Evolutionary conservation across 2,329 filamentous ascomycete species (phyloP).

Genomic region (Hypoxylon sp.): DNA sequence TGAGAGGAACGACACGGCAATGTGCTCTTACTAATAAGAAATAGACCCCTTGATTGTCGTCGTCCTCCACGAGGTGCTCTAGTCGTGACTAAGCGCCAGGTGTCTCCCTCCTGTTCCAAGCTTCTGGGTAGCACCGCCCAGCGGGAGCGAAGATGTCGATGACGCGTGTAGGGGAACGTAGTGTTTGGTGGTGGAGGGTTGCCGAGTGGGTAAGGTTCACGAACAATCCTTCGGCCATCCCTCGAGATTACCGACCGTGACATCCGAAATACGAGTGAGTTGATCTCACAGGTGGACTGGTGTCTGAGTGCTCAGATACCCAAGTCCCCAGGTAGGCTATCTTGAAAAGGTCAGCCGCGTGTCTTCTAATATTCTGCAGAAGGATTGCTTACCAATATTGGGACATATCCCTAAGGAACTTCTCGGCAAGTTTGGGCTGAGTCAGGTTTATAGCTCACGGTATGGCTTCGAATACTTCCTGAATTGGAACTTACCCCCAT

Average conservation of each 20-base stretch:
- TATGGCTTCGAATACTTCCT: slow-evolving; percentile 16
- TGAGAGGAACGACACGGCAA: slow-evolving; percentile 21
- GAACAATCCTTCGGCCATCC: slow-evolving; percentile 18
- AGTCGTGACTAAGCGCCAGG: slow-evolving; percentile 19
- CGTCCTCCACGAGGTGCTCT: slow-evolving; percentile 17
- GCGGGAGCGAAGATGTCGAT: slow-evolving; percentile 20
- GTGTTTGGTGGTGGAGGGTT: slow-evolving; percentile 5
- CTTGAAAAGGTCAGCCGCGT: slow-evolving; percentile 4
- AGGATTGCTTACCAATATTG: slow-evolving; percentile 5
- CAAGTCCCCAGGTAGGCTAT: slow-evolving; percentile 11
- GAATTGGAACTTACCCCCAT: slow-evolving; percentile 14
- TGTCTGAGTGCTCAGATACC: too few relatives aligned
- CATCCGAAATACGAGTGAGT: slow-evolving; percentile 14
- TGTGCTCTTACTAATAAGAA: slow-evolving; percentile 8
- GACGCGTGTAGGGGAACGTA: slow-evolving; percentile 14
- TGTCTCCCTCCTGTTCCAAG: slow-evolving; percentile 10
- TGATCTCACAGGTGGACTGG: slow-evolving; percentile 17
- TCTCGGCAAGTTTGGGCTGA: slow-evolving; percentile 4
- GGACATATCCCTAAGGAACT: slow-evolving; percentile 15
- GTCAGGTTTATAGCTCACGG: slow-evolving; percentile 10
- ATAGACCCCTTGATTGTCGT: slow-evolving; percentile 20
- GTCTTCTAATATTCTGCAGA: background rate
- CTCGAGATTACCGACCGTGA: slow-evolving; percentile 14
- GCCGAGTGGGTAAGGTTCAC: slow-evolving; percentile 14
- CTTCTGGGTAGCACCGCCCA: slow-evolving; percentile 3